A percentile compares a stretch with the other conserved stretches of the same genome.
phyloP scores from a whole-genome alignment of 2,329 filamentous ascomycete genomes.

The Ophiocordyceps sinensis region DNA sequence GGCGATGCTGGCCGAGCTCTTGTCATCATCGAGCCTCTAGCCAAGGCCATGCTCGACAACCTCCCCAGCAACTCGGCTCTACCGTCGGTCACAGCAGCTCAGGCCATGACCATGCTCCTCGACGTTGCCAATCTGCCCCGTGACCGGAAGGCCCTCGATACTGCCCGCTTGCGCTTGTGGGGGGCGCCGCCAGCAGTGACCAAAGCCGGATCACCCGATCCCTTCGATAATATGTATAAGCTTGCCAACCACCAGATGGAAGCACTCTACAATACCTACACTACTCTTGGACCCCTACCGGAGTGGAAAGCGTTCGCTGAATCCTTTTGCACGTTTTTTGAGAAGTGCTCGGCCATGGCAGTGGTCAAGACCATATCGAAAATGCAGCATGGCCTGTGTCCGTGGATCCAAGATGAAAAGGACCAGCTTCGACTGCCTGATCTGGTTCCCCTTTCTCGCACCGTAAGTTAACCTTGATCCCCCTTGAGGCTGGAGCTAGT shows the following conservation, averaged over 20 bases:
- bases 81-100: constrained; percentile 19
- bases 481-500: background rate
- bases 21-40: constrained; percentile 56
- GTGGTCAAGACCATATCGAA: constrained; percentile 40
- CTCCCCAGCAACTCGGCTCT: constrained; percentile 4
- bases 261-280: constrained; percentile 35
- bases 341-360: constrained; percentile 31
- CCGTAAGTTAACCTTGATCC: constrained; percentile 23
- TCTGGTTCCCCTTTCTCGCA: constrained; percentile 22
- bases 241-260: constrained; percentile 39
- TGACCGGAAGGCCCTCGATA: constrained; percentile 49
- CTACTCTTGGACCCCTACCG: constrained; percentile 20
- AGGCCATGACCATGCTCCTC: constrained; percentile 22
- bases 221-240: constrained; percentile 52
- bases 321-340: constrained; percentile 37
- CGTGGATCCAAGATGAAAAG: constrained; percentile 49
- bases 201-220: constrained; percentile 37
- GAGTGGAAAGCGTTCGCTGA: constrained; percentile 32
- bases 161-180: constrained; percentile 53
- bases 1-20: constrained; percentile 54
- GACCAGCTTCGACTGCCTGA: constrained; percentile 26
- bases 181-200: constrained; percentile 14
- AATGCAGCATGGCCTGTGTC: constrained; percentile 45
- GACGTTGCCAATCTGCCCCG: constrained; percentile 37
- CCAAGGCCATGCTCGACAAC: constrained; percentile 35